Percentiles rank a stretch among this genome's conserved stretches.
These are phyloP conservation scores for Raphanus sativus DNA, from an alignment of 345 rosid genomes.

Conservation along the genomic window DNA sequence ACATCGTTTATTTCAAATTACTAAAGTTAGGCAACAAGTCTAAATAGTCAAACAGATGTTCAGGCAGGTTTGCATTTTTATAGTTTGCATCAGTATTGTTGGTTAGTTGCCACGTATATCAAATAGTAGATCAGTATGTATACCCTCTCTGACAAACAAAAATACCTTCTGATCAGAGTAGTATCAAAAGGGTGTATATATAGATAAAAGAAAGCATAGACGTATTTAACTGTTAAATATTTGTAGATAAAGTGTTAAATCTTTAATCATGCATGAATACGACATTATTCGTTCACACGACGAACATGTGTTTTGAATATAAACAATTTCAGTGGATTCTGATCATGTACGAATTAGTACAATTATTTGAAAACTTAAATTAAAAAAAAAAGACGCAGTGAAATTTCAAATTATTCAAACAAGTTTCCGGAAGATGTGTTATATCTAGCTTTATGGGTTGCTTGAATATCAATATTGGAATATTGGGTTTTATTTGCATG, in stretches of 20 bases:
- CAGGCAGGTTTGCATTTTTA: not conserved
- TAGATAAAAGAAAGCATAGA: not conserved
- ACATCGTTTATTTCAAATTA: not conserved
- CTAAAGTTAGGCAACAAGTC: not conserved
- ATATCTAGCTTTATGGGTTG: not conserved
- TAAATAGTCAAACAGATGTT: not conserved
- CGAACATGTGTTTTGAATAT: constrained; percentile 23
- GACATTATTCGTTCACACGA: constrained; percentile 1
- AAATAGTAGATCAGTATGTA: not conserved
- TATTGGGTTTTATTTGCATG: constrained; percentile 6
- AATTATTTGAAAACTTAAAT: not conserved
- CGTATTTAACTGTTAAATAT: not conserved
- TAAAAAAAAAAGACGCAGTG: not conserved
- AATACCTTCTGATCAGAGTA: not conserved
- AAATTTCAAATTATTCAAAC: constrained; percentile 2
- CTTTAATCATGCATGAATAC: not conserved
- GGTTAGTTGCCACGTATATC: not conserved
- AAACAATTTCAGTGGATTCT: constrained; percentile 3
- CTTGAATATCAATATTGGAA: constrained; percentile 33
- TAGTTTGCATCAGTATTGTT: not conserved
- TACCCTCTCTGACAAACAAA: not conserved
- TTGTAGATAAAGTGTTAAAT: not conserved
- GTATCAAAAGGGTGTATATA: not conserved
- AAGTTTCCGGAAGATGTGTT: constrained; percentile 11
- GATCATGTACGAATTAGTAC: constrained; percentile 23